Conservation (phyloP, 495 filamentous ascomycete genomes). For the Talaromyces trachyspermus region DNA sequence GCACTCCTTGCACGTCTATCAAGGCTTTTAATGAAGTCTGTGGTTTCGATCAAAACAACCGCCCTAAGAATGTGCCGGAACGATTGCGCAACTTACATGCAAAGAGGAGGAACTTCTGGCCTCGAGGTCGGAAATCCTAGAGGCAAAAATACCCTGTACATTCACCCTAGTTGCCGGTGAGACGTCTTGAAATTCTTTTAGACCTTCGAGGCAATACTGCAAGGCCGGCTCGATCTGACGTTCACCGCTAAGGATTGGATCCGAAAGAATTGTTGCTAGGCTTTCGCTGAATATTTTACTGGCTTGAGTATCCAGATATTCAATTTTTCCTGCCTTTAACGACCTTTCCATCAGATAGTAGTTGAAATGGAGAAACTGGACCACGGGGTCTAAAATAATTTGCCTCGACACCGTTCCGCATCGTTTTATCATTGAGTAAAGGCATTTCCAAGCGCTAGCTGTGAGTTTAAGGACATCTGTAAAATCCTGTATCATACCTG, state of each 20-base stretch:
- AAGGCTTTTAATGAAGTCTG: neutral
- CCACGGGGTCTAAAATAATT: constrained; percentile 13
- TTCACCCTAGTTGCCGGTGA: constrained; percentile 10
- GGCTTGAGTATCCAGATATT: constrained; percentile 20
- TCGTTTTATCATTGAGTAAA: constrained; percentile 22
- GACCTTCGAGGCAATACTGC: constrained; percentile 19
- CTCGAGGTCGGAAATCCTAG: constrained; percentile 19
- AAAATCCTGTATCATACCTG: constrained; percentile 19
- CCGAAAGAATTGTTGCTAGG: constrained; percentile 21
- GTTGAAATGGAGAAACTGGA: constrained; percentile 17
- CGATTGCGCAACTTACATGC: constrained; percentile 2
- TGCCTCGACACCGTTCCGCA: constrained; percentile 9
- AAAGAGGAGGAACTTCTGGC: constrained; percentile 7
- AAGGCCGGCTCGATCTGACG: constrained; percentile 22
- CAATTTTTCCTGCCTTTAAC: constrained; percentile 8
- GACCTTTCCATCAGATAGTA: neutral
- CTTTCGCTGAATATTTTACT: constrained; percentile 22
- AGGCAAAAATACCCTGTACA: constrained; percentile 15
- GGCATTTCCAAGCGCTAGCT: constrained; percentile 27
- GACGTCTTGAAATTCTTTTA: constrained; percentile 11
- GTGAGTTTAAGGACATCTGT: constrained; percentile 31
- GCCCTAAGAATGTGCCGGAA: no score
- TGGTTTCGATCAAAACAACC: no score
- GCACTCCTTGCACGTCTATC: neutral
- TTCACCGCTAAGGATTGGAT: constrained; percentile 12